Percentiles rank a stretch among this genome's conserved stretches.
Conservation (phyloP, 2,329 filamentous ascomycete genomes). For the Geosmithia flava region DNA sequence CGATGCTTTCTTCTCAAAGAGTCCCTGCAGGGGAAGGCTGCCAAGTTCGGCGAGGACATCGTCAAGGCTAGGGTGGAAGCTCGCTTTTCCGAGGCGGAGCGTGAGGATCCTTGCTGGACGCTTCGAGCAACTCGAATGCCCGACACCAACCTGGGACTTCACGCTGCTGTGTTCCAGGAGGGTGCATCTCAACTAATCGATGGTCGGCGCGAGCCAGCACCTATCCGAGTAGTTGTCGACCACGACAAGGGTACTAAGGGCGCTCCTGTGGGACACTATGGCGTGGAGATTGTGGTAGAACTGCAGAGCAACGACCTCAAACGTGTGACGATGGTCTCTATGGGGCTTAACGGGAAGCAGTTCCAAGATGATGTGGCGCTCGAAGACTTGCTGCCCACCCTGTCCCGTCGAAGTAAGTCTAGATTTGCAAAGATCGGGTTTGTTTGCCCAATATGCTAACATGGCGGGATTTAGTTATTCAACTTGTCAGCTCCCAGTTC, state of each 20-base stretch:
- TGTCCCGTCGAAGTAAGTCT: slow-evolving; percentile 58
- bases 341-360: slow-evolving; percentile 57
- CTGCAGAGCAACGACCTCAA: slow-evolving; percentile 41
- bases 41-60: slow-evolving; percentile 72
- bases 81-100: slow-evolving; percentile 70
- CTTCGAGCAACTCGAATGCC: slow-evolving; percentile 56
- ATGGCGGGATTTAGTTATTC: slow-evolving; percentile 40
- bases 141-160: slow-evolving; percentile 45
- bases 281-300: slow-evolving; percentile 60
- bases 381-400: slow-evolving; percentile 61
- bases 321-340: slow-evolving; percentile 35
- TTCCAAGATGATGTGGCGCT: slow-evolving; percentile 62
- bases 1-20: slow-evolving; percentile 63
- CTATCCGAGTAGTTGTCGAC: slow-evolving; percentile 63
- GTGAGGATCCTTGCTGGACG: slow-evolving; percentile 71
- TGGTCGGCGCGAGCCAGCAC: slow-evolving; percentile 54
- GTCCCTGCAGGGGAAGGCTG: slow-evolving; percentile 64
- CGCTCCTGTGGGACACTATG: slow-evolving; percentile 52
- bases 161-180: slow-evolving; percentile 63
- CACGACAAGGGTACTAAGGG: slow-evolving; percentile 54
- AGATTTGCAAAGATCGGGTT: not conserved
- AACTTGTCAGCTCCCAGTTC: slow-evolving; percentile 59
- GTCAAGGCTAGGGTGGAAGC: slow-evolving; percentile 78
- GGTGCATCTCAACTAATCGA: slow-evolving; percentile 48
- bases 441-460: slow-evolving; percentile 17